A percentile compares a stretch with the other conserved stretches of the same genome.
Conservation (phyloP, 306 rosid genomes). For the Clitoria ternatea region DNA sequence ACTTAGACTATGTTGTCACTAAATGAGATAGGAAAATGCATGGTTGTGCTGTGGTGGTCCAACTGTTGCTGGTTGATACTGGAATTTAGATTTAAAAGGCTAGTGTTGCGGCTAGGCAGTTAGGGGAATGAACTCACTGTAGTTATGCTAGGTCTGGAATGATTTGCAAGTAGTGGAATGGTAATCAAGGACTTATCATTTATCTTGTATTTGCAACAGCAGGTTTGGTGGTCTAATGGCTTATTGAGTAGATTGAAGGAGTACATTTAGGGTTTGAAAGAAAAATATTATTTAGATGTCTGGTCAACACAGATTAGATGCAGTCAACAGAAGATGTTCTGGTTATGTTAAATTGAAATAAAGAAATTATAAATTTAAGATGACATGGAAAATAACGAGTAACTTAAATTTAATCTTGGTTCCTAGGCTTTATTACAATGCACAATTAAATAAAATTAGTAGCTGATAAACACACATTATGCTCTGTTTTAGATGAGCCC, state of each 20-base stretch:
- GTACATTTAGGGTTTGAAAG: neutral
- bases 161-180: neutral
- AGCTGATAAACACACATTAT: too few species aligned
- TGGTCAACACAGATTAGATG: neutral
- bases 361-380: neutral
- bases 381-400: neutral
- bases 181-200: neutral
- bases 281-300: neutral
- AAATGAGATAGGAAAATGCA: neutral
- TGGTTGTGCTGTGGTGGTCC: neutral
- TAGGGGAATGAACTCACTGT: neutral
- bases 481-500: too few species aligned
- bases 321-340: neutral
- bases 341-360: neutral
- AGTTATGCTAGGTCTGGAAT: neutral
- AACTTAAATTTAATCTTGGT: neutral
- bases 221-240: neutral
- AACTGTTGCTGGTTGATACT: neutral
- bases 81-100: neutral
- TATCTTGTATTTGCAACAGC: neutral
- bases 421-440: neutral
- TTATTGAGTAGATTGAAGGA: neutral
- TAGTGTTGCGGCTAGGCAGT: neutral
- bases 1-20: neutral
- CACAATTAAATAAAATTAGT: neutral